Base-by-base conservation (phyloP, 768 basidiomycete species). In the Leccinum obscurum region DNA sequence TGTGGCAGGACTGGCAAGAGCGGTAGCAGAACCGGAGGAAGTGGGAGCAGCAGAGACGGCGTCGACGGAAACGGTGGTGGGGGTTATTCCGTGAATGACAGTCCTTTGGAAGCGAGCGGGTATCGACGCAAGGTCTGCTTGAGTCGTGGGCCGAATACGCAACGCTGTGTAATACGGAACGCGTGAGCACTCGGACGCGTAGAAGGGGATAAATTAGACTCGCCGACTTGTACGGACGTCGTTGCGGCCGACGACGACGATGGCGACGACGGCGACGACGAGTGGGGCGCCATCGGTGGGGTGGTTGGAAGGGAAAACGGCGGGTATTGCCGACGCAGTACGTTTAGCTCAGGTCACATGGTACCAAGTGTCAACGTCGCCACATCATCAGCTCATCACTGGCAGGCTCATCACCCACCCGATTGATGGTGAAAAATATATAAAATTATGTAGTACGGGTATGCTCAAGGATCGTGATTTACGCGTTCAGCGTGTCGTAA, bases 141-240 rank as follows among this genome's bases (percentile, higher is more conserved):
- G 76, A 49, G 93, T 93, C 49, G 89, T 83, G 30, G 95, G 95
- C 62, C 95, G 87, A 64, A 98, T 95, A 67, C 95, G 89, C 67
- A 97, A 81, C 68, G 95, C 95, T 88, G 73, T 59, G 51, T 60
- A 59, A 28, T 30, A 41, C 11, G 20, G n/a, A n/a, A 41, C 44
- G 58, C 70, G 63, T 62, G 39, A 57, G 58, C 28, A 15, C 1
- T 9, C 14, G 11, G 22, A 13, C 32, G 41, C 26, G 48, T 13
- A 8, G 51, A 30, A 17, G 51, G 24, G 1, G 1, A 4, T 17
- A 8, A 48, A 30, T 9, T n/a, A 26, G 56, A 86, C 93, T 81
- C 56, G 89, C 93, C 93, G 76, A 95, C 93, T 94, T 94, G 92
- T 56, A 95, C 92, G 65, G 92, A 93, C 66, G 92, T 94, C 78